These are phyloP conservation scores for Eucalyptus marginata DNA, from an alignment of 345 rosid genomes.

Conservation along the genomic window DNA sequence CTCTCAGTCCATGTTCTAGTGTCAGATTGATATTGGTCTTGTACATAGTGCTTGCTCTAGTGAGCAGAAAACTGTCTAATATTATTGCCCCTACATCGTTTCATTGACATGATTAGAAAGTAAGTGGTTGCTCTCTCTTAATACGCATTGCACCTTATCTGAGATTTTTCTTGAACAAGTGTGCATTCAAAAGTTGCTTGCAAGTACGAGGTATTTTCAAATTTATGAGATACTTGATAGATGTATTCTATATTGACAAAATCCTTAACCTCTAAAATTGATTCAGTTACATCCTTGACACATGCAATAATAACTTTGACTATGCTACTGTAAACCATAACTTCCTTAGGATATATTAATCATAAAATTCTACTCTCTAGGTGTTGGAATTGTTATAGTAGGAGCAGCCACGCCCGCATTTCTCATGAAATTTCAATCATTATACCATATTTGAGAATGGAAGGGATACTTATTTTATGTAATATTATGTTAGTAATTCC, in stretches of 20 bases:
- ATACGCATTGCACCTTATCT: rapidly evolving
- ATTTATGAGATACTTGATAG: background rate
- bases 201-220: background rate
- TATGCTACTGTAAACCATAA: background rate
- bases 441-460: background rate
- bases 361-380: background rate
- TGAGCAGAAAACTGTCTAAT: rapidly evolving
- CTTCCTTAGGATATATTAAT: background rate
- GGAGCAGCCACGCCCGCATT: background rate
- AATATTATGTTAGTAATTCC: too few species aligned
- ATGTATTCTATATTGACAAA: rapidly evolving
- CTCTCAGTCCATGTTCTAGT: background rate
- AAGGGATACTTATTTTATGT: background rate
- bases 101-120: background rate
- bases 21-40: background rate
- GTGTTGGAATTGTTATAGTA: background rate
- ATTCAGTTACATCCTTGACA: background rate
- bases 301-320: background rate
- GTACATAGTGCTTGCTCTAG: background rate
- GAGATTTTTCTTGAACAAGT: background rate
- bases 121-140: background rate
- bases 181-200: rapidly evolving
- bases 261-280: too few species aligned
- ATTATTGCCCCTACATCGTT: rapidly evolving
- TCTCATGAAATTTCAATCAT: background rate